These are phyloP conservation scores for Mycena leptocephala DNA, from an alignment of 768 basidiomycete genomes.

Conservation along the genomic window DNA sequence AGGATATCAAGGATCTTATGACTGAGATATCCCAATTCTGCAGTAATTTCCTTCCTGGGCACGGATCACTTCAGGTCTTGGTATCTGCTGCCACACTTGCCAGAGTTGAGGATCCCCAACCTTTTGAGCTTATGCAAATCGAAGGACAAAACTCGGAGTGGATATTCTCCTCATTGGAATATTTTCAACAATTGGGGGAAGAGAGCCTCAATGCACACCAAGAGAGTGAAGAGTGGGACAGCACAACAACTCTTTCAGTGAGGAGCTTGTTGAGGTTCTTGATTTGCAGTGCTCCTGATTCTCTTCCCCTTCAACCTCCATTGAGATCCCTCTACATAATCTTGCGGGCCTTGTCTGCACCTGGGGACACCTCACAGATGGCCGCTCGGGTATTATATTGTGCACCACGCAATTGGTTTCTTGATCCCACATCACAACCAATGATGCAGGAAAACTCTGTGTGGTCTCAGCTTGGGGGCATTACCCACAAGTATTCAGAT, in stretches of 20 bases:
- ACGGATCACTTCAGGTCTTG: background rate
- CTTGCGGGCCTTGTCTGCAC: background rate
- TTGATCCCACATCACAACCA: background rate
- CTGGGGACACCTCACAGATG: background rate
- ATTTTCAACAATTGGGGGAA: background rate
- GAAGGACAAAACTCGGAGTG: background rate
- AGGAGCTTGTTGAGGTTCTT: background rate
- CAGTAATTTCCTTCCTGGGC: background rate
- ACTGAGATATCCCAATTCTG: background rate
- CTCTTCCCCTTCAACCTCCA: background rate
- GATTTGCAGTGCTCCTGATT: background rate
- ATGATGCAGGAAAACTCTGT: background rate
- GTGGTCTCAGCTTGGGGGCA: background rate
- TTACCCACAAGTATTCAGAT: background rate
- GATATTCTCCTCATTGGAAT: constrained; percentile 1
- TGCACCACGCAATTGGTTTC: background rate
- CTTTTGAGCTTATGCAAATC: no score
- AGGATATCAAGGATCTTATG: no score
- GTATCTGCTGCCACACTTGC: background rate
- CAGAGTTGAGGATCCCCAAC: background rate
- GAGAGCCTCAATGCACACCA: background rate
- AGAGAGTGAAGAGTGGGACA: background rate
- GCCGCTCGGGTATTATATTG: background rate
- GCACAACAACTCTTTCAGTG: background rate
- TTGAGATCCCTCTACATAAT: background rate